Evolutionary conservation across 495 filamentous ascomycete species (phyloP), one percentile per base, ranked within the genome.

Genomic region (Penicillium daleae): DNA sequence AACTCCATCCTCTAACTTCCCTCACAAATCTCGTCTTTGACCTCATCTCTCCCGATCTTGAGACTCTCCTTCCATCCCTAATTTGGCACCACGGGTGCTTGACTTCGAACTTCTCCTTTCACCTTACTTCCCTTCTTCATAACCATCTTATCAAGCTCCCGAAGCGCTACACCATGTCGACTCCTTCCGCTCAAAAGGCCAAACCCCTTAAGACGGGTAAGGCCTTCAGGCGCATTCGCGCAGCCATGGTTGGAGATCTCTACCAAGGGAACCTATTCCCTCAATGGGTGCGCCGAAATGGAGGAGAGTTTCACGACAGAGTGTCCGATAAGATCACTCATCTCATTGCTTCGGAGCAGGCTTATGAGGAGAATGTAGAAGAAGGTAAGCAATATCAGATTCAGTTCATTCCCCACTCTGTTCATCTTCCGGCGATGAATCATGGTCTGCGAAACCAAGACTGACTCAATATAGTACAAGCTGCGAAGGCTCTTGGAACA

Each of bases 251-350:
- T 1, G 84, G 83, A 6, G 76, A 81, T 6, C 79, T 86, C 46
- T 73, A 66, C 7, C 48, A 79, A 12, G 66, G 72, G 2, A 72
- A 78, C 6, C 77, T 84, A 17, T 78, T 90, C 15, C 73, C 74
- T 0, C 69, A 74, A 29, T 90, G 88, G 88, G 74, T 89, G 17
- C 70, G 73, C 15, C 56, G 59, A 5, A 78, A 87, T 60, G 85
- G 85, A 0, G 88, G 87, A 0, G 64, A 56, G 4, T 83, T 78
- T 60, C 66, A 77, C 0, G 56, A 66, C 17, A 71, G 74, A 0
- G 65, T 89, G 31, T 71, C 66, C 46, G 57, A 73, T 0, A 59
- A 71, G 3, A 79, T 83, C 0, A 90, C 88, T 0, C 89, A 91
- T 71, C 73, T 91, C 1, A 79, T 91, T 29, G 79, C 79, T 21